Evolutionary conservation across 2,329 filamentous ascomycete genomes (phyloP), one percentile per base, ranked within the genome.

Genomic region (Arthrobotrys iridis): DNA sequence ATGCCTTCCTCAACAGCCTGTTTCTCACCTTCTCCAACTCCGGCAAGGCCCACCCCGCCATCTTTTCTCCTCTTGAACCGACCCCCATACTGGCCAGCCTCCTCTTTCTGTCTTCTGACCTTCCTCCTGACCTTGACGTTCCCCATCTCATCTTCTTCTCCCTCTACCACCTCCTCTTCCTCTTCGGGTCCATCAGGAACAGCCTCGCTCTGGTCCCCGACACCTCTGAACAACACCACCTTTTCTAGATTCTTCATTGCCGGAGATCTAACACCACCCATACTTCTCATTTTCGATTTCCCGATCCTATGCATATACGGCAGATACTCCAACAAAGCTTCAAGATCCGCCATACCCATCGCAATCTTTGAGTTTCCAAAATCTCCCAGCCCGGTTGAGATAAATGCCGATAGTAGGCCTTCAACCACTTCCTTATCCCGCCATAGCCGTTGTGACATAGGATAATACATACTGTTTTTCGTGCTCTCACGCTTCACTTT

Each of bases 381-480:
- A 10, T 67, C 60, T 2, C 62, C 37, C 8, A 89, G 83, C 57
- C 86, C 71, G 35, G 24, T 87, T 0, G 86, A 84, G 0, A 89
- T 88, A 86, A 91, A 92, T 67, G 90, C 80, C 68, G 93, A 90
- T 0, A 96, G 83, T 0, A 92, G 81, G 0, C 88, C 89, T 75
- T 92, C 90, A 4, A 94, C 86, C 81, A 97, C 93, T 80, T 98
- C 93, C 77, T 88, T 90, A 65, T 89, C 87, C 73, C 90, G 87
- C 93, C 93, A 97, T 8, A 97, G 82, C 78, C 93, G 93, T 43
- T 96, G 84, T 65, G 91, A 93, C 0, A 89, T 89, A 0, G 95
- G 95, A 80, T 95, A 99, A 78, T 93, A 96, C 92, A 99, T 97
- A 80, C 91, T 93, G 10, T 26, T 55, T 22, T 46, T 58, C 1